phyloP scores from a whole-genome alignment of 1,284 basidiomycete genomes.

The Irpex sp. region DNA sequence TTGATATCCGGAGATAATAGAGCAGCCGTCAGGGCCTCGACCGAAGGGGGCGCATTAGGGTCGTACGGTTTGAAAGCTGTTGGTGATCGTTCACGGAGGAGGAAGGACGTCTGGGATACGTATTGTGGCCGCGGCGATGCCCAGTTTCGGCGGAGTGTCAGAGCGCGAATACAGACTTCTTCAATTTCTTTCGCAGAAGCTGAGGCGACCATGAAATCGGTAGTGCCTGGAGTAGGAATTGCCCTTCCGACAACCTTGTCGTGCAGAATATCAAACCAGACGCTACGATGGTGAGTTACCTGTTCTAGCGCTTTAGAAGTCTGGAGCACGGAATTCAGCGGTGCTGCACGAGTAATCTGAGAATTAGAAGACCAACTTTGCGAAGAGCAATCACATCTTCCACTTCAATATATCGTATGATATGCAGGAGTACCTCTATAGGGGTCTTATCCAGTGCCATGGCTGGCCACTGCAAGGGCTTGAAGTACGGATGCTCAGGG shows the following conservation, averaged over 20 bases:
- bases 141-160: slow-evolving; percentile 47
- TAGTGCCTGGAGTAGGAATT: slow-evolving; percentile 43
- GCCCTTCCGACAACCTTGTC: slow-evolving; percentile 36
- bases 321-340: slow-evolving; percentile 27
- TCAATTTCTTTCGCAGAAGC: slow-evolving; percentile 44
- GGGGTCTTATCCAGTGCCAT: slow-evolving; percentile 3
- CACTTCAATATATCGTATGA: slow-evolving; percentile 12
- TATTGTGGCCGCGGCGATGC: slow-evolving; percentile 33
- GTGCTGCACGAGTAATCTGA: neutral
- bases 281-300: slow-evolving; percentile 40
- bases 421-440: slow-evolving; percentile 16
- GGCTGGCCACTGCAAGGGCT: neutral
- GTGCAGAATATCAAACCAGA: slow-evolving; percentile 48
- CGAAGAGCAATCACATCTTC: slow-evolving; percentile 15
- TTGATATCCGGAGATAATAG: neutral
- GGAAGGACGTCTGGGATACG: neutral
- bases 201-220: slow-evolving; percentile 22
- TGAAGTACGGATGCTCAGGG: too few species aligned
- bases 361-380: slow-evolving; percentile 1
- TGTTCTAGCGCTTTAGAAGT: slow-evolving; percentile 41
- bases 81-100: neutral
- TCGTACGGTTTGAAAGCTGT: neutral
- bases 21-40: neutral
- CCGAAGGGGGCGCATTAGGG: neutral
- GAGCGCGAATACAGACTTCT: slow-evolving; percentile 31